Evolutionary conservation across 2,329 filamentous ascomycete species (phyloP), one percentile per base, ranked within the genome.

Genomic region (Fusarium zealandicum): DNA sequence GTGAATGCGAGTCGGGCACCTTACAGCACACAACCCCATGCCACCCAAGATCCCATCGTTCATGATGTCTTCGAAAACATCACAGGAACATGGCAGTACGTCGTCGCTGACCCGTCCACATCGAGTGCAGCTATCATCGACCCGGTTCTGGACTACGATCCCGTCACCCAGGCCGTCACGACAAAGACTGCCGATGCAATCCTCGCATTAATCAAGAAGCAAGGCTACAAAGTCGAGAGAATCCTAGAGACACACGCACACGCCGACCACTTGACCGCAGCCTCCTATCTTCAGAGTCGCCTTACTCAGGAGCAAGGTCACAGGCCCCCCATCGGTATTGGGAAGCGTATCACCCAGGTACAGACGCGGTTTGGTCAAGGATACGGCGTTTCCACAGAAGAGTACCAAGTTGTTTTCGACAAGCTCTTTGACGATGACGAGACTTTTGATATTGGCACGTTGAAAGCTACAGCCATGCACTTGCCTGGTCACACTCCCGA

Each of bases 231-330:
- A 0, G 65, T 88, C 9, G 72, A 75, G 1, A 72, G 69, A 33
- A 82, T 89, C 14, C 75, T 88, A 3, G 86, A 89, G 59, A 88
- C 86, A 0, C 85, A 89, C 65, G 80, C 76, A 0, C 82, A 87
- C 55, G 83, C 83, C 4, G 82, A 88, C 49, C 84, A 88, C 54
- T 57, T 87, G 0, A 87, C 83, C 1, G 80, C 85, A 0, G 76
- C 84, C 0, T 75, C 76, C 4, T 88, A 87, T 64, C 75, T 89
- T 0, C 82, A 85, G 61, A 67, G 69, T 1, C 68, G 64, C 2
- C 73, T 86, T 0, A 58, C 67, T 0, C 54, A 72, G 7, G 44
- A 48, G 0, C 74, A 79, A 36, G 72, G 68, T 0, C 28, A 51
- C 1, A 71, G 66, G 41, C 79, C 82, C 0, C 59, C 63, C 0